Conservation (phyloP, 331 rosid genomes). For the Rosa hybrid region DNA sequence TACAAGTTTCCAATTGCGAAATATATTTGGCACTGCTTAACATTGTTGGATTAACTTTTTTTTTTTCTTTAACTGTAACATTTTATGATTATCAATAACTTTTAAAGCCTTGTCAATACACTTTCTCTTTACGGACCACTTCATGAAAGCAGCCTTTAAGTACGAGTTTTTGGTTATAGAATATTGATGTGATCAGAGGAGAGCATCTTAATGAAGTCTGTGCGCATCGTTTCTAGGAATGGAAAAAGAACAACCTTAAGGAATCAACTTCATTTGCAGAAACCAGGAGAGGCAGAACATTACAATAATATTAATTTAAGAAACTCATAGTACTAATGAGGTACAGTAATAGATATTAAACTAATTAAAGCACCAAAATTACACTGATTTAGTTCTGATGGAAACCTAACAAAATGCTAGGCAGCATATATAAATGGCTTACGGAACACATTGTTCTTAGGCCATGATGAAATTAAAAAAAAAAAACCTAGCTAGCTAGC, state of each 20-base stretch:
- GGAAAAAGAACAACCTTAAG: slow-evolving; percentile 9
- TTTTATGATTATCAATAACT: background rate
- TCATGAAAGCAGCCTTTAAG: background rate
- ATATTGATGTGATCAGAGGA: background rate
- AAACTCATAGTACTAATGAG: slow-evolving; percentile 39
- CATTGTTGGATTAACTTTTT: background rate
- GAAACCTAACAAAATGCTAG: slow-evolving; percentile 37
- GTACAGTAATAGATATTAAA: slow-evolving; percentile 23
- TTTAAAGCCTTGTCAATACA: background rate
- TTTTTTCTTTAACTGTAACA: background rate
- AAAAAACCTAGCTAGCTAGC: slow-evolving; percentile 10
- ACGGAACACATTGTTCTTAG: slow-evolving; percentile 27
- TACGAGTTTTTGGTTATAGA: background rate
- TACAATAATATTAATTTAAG: slow-evolving; percentile 29
- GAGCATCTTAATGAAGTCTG: slow-evolving; percentile 15
- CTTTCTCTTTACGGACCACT: slow-evolving; percentile 16
- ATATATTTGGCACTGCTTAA: background rate
- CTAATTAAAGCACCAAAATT: slow-evolving; percentile 46
- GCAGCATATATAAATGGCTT: slow-evolving; percentile 36
- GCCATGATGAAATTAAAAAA: slow-evolving; percentile 14
- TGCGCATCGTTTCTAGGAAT: slow-evolving; percentile 18
- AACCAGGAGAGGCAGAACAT: slow-evolving; percentile 14
- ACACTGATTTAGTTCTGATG: slow-evolving; percentile 40
- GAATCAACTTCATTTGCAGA: slow-evolving; percentile 43
- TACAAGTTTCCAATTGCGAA: background rate